Evolutionary conservation across 257 asterid genomes (phyloP).

Genomic region (Solanum acaule): DNA sequence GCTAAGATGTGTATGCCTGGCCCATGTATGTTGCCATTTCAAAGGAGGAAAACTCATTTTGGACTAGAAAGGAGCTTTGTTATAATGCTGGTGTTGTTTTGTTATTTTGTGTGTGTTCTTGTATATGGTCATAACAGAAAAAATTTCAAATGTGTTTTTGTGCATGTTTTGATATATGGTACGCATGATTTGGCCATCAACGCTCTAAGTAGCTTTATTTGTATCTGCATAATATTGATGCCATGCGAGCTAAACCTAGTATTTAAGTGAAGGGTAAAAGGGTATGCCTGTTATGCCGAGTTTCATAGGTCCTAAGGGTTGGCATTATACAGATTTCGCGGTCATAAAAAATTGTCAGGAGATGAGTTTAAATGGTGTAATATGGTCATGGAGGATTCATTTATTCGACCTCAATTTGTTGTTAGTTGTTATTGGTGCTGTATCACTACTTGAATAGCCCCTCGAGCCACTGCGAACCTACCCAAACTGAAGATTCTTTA

Average conservation of each 20-base stretch:
- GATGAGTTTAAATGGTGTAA: neutral
- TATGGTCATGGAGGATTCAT: neutral
- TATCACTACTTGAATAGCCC: neutral
- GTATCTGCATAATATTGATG: neutral
- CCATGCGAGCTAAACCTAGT: neutral
- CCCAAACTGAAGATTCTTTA: neutral
- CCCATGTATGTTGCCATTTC: neutral
- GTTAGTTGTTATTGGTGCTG: neutral
- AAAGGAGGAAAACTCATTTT: neutral
- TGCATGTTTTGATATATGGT: neutral
- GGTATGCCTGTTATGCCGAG: neutral
- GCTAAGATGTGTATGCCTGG: neutral
- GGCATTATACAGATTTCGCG: neutral
- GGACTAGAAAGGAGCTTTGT: neutral
- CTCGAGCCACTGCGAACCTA: too few species aligned
- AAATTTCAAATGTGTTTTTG: neutral
- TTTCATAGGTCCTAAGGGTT: neutral
- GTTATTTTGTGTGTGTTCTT: neutral
- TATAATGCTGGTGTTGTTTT: neutral
- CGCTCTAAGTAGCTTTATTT: neutral
- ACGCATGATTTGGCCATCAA: neutral
- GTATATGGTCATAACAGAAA: neutral
- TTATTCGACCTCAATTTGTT: neutral
- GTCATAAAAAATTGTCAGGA: neutral
- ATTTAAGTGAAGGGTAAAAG: neutral